Percentiles rank a stretch among this genome's conserved stretches.
These are phyloP conservation scores for Globisporangium iwayamae DNA, from an alignment of 352 stramenopile genomes.

Conservation along the genomic window DNA sequence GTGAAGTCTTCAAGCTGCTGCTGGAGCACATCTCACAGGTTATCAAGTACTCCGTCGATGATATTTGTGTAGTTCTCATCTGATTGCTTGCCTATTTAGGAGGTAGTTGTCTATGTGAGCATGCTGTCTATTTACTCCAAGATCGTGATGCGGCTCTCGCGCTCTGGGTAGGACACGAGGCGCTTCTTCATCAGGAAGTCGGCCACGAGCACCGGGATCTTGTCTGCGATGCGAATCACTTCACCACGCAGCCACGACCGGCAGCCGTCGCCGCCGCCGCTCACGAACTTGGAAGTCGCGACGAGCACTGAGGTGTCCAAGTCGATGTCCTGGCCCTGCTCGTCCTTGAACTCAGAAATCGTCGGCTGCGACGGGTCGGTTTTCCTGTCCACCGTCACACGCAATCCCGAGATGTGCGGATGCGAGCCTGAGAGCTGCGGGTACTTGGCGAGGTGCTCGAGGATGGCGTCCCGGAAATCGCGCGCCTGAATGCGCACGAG, in stretches of 20 bases:
- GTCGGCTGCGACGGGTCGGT: constrained; percentile 12
- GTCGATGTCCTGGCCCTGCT: constrained; percentile 45
- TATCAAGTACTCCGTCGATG: too few species aligned
- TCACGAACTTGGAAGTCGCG: constrained; percentile 80
- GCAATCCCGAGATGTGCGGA: constrained; percentile 75
- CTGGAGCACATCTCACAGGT: constrained; percentile 15
- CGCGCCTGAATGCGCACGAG: constrained; percentile 61
- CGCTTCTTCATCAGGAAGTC: constrained; percentile 68
- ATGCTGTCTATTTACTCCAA: constrained; percentile 35
- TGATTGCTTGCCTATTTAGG: neutral
- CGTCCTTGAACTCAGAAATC: constrained; percentile 44
- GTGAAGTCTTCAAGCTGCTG: constrained; percentile 29
- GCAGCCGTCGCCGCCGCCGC: constrained; percentile 71
- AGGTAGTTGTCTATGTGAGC: neutral
- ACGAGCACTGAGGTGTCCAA: constrained; percentile 52
- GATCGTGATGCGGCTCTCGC: constrained; percentile 59
- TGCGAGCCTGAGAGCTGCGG: constrained; percentile 70
- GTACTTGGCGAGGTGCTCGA: constrained; percentile 78
- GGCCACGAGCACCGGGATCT: constrained; percentile 47
- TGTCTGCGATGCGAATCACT: constrained; percentile 42
- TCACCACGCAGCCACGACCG: constrained; percentile 63
- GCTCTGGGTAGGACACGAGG: constrained; percentile 53
- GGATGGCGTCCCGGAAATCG: constrained; percentile 66
- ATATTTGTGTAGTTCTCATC: too few species aligned
- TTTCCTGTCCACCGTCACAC: constrained; percentile 27